These are phyloP conservation scores for Globisporangium mamillatum DNA, from an alignment of 352 stramenopile genomes.

Conservation along the genomic window DNA sequence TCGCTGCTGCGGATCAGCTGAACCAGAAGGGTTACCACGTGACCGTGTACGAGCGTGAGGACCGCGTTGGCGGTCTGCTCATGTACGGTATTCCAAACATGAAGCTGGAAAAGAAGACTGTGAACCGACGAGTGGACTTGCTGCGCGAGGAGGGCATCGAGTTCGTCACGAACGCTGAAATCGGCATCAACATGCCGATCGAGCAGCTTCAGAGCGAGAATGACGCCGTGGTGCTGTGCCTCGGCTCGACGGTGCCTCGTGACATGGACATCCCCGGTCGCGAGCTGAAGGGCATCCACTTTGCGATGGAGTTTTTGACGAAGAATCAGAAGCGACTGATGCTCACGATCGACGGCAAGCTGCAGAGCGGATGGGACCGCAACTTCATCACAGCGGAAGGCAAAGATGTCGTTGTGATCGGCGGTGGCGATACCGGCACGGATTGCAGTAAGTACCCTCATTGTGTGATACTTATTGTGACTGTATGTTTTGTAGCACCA, in stretches of 20 bases:
- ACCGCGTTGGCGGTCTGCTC: constrained; percentile 94
- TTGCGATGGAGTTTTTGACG: constrained; percentile 97
- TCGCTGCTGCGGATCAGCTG: constrained; percentile 94
- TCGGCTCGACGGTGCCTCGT: constrained; percentile 94
- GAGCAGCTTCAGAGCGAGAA: constrained; percentile 64
- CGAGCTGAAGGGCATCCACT: constrained; percentile 95
- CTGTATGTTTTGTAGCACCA: neutral
- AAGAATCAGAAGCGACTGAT: constrained; percentile 97
- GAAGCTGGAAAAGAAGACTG: constrained; percentile 98
- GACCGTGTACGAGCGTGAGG: constrained; percentile 96
- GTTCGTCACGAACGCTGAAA: constrained; percentile 95
- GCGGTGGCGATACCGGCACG: constrained; percentile 95
- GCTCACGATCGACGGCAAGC: constrained; percentile 92
- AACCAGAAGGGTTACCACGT: constrained; percentile 98
- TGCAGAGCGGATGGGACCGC: constrained; percentile 94
- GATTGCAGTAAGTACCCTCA: constrained; percentile 85
- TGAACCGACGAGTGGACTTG: constrained; percentile 93
- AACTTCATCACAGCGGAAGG: constrained; percentile 96
- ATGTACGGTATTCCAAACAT: constrained; percentile 99
- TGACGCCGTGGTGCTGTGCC: constrained; percentile 93
- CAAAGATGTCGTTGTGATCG: constrained; percentile 98
- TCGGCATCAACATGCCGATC: constrained; percentile 87
- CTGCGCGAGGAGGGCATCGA: constrained; percentile 95
- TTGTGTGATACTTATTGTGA: neutral
- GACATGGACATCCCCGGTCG: constrained; percentile 88